Evolutionary conservation across 139 green algal species (phyloP).

Genomic region (Bryopsis sp.): DNA sequence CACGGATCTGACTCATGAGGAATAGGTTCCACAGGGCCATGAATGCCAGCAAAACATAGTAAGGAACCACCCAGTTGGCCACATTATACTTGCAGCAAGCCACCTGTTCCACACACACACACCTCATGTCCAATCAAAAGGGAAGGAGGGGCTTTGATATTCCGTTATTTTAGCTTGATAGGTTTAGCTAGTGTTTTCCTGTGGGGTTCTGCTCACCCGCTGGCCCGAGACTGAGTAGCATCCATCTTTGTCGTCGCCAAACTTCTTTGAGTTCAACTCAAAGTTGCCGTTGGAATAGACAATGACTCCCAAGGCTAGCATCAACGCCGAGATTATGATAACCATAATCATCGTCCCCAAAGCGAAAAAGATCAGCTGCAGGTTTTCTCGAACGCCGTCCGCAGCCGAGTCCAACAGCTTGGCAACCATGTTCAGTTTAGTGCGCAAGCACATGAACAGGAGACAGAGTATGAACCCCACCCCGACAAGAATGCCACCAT

Average conservation of each 20-base stretch:
- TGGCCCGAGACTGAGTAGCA: too few species aligned
- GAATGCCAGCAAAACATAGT: constrained; percentile 11
- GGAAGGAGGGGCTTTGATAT: too few species aligned
- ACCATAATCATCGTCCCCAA: constrained; percentile 4
- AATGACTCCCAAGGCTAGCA: constrained; percentile 11
- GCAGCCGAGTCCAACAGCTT: constrained; percentile 15
- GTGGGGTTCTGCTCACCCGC: too few species aligned
- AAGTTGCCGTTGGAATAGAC: constrained; percentile 7
- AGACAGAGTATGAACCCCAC: background rate
- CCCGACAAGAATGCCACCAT: background rate
- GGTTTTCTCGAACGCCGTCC: constrained; percentile 11
- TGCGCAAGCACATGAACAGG: background rate
- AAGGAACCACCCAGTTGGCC: constrained; percentile 6
- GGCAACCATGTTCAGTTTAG: background rate
- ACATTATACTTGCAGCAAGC: constrained; percentile 17
- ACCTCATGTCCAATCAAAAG: background rate
- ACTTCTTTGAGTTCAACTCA: background rate
- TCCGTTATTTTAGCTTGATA: too few species aligned
- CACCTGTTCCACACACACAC: background rate
- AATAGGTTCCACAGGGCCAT: constrained; percentile 5
- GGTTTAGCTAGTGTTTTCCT: too few species aligned
- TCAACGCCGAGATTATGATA: background rate
- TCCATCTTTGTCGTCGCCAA: background rate
- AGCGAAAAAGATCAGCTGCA: constrained; percentile 17
- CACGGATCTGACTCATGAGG: constrained; percentile 6